Evolutionary conservation across 2,329 filamentous ascomycete species (phyloP).

Genomic region (Alternaria dauci): DNA sequence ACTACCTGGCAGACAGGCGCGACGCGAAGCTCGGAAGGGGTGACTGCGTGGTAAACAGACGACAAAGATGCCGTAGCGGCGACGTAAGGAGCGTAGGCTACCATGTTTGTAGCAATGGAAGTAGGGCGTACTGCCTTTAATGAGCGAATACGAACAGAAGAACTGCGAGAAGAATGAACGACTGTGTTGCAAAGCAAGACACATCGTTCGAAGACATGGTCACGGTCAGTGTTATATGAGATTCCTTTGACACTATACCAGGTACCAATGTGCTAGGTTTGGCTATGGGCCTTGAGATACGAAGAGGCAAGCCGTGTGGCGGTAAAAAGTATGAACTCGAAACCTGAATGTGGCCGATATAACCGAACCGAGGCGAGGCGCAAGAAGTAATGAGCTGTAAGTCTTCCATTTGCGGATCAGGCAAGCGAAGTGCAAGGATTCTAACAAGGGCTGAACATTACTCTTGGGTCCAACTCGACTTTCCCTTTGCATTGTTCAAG

Average conservation of each 20-base stretch:
- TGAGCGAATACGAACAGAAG: slow-evolving; percentile 8
- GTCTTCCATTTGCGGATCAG: background rate
- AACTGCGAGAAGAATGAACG: slow-evolving; percentile 23
- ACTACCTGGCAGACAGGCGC: slow-evolving; percentile 20
- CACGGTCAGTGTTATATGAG: slow-evolving; percentile 18
- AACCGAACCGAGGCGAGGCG: slow-evolving; percentile 3
- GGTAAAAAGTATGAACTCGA: slow-evolving; percentile 4
- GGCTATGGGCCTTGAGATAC: slow-evolving; percentile 8
- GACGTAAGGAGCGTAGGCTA: slow-evolving; percentile 40
- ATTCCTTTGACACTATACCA: slow-evolving; percentile 8
- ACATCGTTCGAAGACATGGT: background rate
- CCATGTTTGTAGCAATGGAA: slow-evolving; percentile 30
- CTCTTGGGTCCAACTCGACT: background rate
- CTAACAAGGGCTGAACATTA: background rate
- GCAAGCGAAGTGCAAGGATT: background rate
- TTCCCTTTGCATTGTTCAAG: background rate
- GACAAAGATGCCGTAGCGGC: slow-evolving; percentile 34
- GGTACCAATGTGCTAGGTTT: slow-evolving; percentile 15
- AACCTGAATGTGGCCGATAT: slow-evolving; percentile 6
- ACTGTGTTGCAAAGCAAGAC: slow-evolving; percentile 11
- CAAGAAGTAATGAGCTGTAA: background rate
- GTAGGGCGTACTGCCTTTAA: slow-evolving; percentile 8
- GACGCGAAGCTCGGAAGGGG: slow-evolving; percentile 17
- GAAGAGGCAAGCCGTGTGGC: slow-evolving; percentile 8
- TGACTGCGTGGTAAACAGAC: slow-evolving; percentile 21